A percentile compares a stretch with the other conserved stretches of the same genome.
phyloP scores from a whole-genome alignment of 1,284 basidiomycete genomes.

The Volvariella surrecta region DNA sequence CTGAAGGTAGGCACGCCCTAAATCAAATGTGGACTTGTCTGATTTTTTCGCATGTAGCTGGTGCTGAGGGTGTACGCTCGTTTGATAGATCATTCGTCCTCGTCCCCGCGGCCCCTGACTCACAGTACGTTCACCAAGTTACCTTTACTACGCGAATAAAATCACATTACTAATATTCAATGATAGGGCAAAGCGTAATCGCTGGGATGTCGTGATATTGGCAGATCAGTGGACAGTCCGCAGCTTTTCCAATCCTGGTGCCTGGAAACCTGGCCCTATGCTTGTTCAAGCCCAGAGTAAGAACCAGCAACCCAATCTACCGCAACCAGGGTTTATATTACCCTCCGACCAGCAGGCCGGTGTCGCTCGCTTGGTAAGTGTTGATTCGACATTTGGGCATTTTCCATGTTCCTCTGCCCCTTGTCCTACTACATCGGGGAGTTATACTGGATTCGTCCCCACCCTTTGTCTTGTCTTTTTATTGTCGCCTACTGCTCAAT shows the following conservation, averaged over 20 bases:
- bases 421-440: no score
- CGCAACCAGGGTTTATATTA: constrained; percentile 14
- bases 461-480: no score
- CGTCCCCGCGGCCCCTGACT: constrained; percentile 71
- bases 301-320: constrained; percentile 11
- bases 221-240: constrained; percentile 86
- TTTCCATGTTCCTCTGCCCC: no score
- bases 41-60: constrained; percentile 31
- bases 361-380: constrained; percentile 48
- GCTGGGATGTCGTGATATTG: constrained; percentile 88
- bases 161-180: constrained; percentile 6
- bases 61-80: constrained; percentile 68
- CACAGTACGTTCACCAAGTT: constrained; percentile 49
- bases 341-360: constrained; percentile 40
- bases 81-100: constrained; percentile 93
- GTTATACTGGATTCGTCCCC: no score
- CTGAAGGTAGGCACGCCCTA: constrained; percentile 58
- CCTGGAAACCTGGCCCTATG: constrained; percentile 70
- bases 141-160: neutral
- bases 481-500: neutral
- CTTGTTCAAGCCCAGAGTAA: constrained; percentile 39
- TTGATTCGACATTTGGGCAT: constrained; percentile 3
- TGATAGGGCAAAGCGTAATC: constrained; percentile 64
- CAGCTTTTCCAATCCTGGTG: constrained; percentile 73
- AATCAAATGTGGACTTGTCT: constrained; percentile 2